A percentile compares a stretch with the other conserved stretches of the same genome.
phyloP scores from a whole-genome alignment of 1,284 basidiomycete genomes.

The Malassezia yamatoensis region DNA sequence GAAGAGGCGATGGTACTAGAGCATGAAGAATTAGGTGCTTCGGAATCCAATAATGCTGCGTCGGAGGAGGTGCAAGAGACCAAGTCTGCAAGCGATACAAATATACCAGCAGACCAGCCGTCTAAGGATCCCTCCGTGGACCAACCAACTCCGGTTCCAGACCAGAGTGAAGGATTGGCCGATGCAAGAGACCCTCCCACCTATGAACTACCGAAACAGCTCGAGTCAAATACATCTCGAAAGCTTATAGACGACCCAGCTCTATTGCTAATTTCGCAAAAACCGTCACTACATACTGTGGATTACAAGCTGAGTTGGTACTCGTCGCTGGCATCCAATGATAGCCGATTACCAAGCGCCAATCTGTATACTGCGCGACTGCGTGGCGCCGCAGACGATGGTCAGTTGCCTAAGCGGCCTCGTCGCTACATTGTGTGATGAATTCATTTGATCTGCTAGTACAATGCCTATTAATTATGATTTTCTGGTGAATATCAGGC shows the following conservation, averaged over 20 bases:
- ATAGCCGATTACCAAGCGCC: slow-evolving; percentile 19
- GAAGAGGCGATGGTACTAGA: not conserved
- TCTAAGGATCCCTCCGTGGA: too few species aligned
- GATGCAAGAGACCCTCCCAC: not conserved
- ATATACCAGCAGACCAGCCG: not conserved
- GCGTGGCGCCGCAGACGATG: slow-evolving; percentile 12
- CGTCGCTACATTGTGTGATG: slow-evolving; percentile 5
- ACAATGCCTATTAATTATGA: too few species aligned
- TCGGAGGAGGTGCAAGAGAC: not conserved
- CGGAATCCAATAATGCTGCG: not conserved
- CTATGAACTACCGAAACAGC: not conserved
- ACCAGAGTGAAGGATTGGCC: not conserved
- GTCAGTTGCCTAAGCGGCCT: not conserved
- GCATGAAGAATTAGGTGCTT: not conserved
- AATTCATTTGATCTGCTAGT: too few species aligned
- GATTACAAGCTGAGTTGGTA: slow-evolving; percentile 37
- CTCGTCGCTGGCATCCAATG: slow-evolving; percentile 21
- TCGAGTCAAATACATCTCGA: not conserved
- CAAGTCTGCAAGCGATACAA: not conserved
- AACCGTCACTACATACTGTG: slow-evolving; percentile 21
- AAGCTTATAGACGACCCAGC: not conserved
- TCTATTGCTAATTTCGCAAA: slow-evolving; percentile 9
- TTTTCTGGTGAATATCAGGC: too few species aligned
- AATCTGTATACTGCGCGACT: slow-evolving; percentile 17
- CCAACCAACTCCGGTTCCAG: too few species aligned